These are phyloP conservation scores for Boletus subparvulus DNA, from an alignment of 768 basidiomycete species.

Conservation along the genomic window DNA sequence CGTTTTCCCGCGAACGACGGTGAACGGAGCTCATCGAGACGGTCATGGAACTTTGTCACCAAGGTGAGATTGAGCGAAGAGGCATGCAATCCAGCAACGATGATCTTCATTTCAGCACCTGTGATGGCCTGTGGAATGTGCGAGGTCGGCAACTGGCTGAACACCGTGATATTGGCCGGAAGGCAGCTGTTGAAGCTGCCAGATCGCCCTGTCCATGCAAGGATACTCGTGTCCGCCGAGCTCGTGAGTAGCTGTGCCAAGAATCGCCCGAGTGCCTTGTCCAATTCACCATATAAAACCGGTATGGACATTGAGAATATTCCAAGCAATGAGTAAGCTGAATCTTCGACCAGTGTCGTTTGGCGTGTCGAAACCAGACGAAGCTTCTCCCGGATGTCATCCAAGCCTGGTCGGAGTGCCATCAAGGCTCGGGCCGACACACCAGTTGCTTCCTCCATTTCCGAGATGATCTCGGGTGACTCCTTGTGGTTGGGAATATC, in stretches of 20 bases:
- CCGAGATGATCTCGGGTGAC: not conserved
- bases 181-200: not conserved
- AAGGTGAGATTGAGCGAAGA: not conserved
- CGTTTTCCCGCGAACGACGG: not conserved
- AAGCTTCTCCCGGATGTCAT: not conserved
- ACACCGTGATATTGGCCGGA: not conserved
- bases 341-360: not conserved
- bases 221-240: not conserved
- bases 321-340: not conserved
- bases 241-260: not conserved
- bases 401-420: not conserved
- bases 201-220: not conserved
- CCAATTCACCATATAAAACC: not conserved
- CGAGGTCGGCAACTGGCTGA: not conserved
- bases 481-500: not conserved
- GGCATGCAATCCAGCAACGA: not conserved
- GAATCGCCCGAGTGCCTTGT: not conserved
- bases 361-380: not conserved
- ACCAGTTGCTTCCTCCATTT: not conserved
- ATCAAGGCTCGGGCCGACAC: not conserved
- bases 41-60: not conserved
- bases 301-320: not conserved
- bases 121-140: not conserved
- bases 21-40: not conserved
- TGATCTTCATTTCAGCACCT: not conserved